These are phyloP conservation scores for Mycena venus DNA, from an alignment of 768 basidiomycete species.

Conservation along the genomic window DNA sequence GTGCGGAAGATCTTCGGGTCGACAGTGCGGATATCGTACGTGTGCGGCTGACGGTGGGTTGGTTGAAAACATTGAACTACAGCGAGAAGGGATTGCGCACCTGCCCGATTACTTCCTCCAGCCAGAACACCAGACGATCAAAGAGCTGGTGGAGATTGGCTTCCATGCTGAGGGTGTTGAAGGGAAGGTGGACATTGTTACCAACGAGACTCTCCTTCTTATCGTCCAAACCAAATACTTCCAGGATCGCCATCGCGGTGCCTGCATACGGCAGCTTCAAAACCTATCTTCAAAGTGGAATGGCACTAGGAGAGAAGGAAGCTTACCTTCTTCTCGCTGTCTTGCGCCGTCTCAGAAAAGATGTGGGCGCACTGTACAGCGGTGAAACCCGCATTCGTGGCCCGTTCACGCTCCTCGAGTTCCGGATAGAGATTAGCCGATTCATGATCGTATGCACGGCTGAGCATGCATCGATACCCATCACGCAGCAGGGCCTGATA, in stretches of 20 bases:
- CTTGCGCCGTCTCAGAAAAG: slow-evolving; percentile 32
- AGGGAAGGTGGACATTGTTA: not conserved
- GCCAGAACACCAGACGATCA: slow-evolving; percentile 4
- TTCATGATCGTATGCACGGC: slow-evolving; percentile 20
- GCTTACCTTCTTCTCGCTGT: slow-evolving; percentile 8
- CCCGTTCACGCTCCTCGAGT: slow-evolving; percentile 2
- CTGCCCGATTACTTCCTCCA: slow-evolving; percentile 13
- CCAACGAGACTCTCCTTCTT: slow-evolving; percentile 3
- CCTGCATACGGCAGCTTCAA: not conserved
- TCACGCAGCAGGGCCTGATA: slow-evolving; percentile 34
- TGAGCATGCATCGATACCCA: slow-evolving; percentile 31
- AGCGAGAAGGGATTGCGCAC: not conserved
- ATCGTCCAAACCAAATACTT: not conserved
- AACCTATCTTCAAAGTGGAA: not conserved
- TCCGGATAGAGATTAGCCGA: slow-evolving; percentile 21
- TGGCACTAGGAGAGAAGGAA: not conserved
- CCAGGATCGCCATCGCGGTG: slow-evolving; percentile 11
- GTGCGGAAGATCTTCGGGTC: not conserved
- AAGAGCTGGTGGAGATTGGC: not conserved
- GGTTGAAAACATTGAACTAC: not conserved
- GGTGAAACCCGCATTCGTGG: not conserved
- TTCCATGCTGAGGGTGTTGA: slow-evolving; percentile 6
- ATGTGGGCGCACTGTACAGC: slow-evolving; percentile 26
- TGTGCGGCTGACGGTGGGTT: not conserved
- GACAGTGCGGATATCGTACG: not conserved